Evolutionary conservation across 306 rosid species (phyloP), one percentile per base, ranked within the genome.

Genomic region (Prunus campanulata): DNA sequence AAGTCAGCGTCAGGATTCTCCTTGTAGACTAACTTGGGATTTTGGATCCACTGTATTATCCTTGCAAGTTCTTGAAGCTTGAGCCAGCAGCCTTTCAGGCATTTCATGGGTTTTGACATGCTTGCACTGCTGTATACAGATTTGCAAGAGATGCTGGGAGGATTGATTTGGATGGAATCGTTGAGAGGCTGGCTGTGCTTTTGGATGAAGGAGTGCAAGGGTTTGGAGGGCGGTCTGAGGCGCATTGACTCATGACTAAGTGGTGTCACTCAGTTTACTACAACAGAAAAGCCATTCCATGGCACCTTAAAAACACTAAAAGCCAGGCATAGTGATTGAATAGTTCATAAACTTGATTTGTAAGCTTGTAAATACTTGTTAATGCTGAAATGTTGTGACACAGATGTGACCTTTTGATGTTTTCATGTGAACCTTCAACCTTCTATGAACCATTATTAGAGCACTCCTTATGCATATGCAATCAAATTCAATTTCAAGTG

Each of bases 121-220:
- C 76, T 69, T 73, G 90, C 87, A 83, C 39, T 83, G 84, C n/a
- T 60, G 86, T 47, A 69, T 32, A 71, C 86, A 86, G 11, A 57
- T 48, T 39, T 2, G 79, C n/a, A 74, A 71, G 35, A 88, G 81
- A 60, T 68, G 46, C 66, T 2, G 32, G 61, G 24, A 52, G 68
- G 69, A 63, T 29, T 44, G 78, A 73, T 47, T 72, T 57, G 18
- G 59, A 42, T 32, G 44, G 10, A 76, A 67, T 12, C 8, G 77
- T 30, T 1, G 79, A 74, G 54, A 74, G 39, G 7, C 7, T 32
- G 19, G 10, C 13, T 67, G 27, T n/a, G 61, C 46, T 60, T 24
- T 73, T 11, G 77, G 29, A 8, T 12, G 77, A 73, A 44, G 12
- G 56, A 44, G 3, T 16, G 68, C 10, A 44, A 22, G 32, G 46